A percentile compares a stretch with the other conserved stretches of the same genome.
Conservation (phyloP, 306 rosid species). For the Gastrolobium bilobum region DNA sequence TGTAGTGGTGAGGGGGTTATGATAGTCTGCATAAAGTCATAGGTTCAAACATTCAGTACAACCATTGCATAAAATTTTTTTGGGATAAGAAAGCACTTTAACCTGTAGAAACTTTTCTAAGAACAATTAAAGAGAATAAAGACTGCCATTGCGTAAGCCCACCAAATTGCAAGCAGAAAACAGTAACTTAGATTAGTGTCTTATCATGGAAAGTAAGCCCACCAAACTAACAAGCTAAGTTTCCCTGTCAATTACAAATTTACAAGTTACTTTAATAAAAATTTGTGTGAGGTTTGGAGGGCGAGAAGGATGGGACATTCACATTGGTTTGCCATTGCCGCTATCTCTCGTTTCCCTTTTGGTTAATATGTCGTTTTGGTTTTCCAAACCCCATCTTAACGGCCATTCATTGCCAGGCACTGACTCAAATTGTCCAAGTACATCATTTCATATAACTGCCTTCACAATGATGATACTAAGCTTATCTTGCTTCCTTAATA, state of each 20-base stretch:
- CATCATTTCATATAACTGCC: constrained; percentile 58
- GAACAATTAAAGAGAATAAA: no score
- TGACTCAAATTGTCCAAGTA: constrained; percentile 28
- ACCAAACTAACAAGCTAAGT: constrained; percentile 66
- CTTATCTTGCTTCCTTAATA: constrained; percentile 7
- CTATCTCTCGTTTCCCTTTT: constrained; percentile 38
- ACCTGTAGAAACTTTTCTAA: no score
- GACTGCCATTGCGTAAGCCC: no score
- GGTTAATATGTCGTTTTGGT: constrained; percentile 71
- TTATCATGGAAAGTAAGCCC: constrained; percentile 45
- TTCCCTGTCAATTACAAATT: constrained; percentile 47
- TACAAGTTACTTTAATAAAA: constrained; percentile 8
- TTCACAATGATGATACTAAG: constrained; percentile 10
- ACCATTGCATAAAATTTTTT: no score
- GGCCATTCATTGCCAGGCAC: constrained; percentile 30
- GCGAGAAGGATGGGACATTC: constrained; percentile 16
- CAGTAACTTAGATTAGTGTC: constrained; percentile 36
- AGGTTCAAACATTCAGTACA: no score
- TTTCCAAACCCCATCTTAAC: constrained; percentile 56
- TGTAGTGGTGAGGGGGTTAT: no score
- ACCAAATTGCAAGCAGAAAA: background rate
- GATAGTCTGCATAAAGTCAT: no score
- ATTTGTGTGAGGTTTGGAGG: background rate
- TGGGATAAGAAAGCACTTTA: no score
- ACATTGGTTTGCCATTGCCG: constrained; percentile 45